These are phyloP conservation scores for Penicillium sp. DNA, from an alignment of 2,329 filamentous ascomycete species.

Conservation along the genomic window DNA sequence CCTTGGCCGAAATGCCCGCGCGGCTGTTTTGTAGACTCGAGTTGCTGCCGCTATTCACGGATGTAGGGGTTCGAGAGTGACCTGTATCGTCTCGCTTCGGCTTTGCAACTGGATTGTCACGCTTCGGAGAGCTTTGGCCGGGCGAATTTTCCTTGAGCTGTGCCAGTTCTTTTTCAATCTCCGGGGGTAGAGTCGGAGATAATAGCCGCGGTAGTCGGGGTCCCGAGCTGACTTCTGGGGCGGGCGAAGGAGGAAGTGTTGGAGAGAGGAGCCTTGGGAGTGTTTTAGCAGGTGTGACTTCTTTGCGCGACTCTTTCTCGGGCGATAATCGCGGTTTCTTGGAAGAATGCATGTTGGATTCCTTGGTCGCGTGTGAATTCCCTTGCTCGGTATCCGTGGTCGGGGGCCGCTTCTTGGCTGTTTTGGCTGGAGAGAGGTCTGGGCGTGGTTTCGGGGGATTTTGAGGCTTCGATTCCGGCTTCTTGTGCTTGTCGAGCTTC, in stretches of 20 bases:
- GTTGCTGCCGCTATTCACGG: constrained; percentile 18
- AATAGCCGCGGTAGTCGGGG: constrained; percentile 58
- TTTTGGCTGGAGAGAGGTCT: constrained; percentile 25
- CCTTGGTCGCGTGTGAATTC: constrained; percentile 24
- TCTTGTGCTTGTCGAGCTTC: constrained; percentile 18
- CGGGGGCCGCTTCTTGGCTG: constrained; percentile 38
- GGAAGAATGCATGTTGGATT: constrained; percentile 36
- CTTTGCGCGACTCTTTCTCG: constrained; percentile 35
- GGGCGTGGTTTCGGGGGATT: constrained; percentile 22
- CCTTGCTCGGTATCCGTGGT: constrained; percentile 31
- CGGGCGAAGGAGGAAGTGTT: constrained; percentile 45
- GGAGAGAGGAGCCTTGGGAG: constrained; percentile 49
- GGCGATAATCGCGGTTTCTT: constrained; percentile 52
- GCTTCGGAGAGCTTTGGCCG: constrained; percentile 30
- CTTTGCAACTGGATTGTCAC: constrained; percentile 29
- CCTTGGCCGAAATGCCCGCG: constrained; percentile 18
- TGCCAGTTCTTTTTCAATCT: constrained; percentile 60
- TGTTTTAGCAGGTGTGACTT: constrained; percentile 34
- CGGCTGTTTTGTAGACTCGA: constrained; percentile 17
- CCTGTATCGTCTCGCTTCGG: constrained; percentile 16
- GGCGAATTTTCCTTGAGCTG: constrained; percentile 47
- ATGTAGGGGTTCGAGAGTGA: constrained; percentile 12
- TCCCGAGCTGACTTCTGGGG: constrained; percentile 33
- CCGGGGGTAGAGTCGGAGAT: constrained; percentile 64
- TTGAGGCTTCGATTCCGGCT: constrained; percentile 16